Base-by-base conservation (phyloP, 805 yeast species). In the Millerozyma miso region DNA sequence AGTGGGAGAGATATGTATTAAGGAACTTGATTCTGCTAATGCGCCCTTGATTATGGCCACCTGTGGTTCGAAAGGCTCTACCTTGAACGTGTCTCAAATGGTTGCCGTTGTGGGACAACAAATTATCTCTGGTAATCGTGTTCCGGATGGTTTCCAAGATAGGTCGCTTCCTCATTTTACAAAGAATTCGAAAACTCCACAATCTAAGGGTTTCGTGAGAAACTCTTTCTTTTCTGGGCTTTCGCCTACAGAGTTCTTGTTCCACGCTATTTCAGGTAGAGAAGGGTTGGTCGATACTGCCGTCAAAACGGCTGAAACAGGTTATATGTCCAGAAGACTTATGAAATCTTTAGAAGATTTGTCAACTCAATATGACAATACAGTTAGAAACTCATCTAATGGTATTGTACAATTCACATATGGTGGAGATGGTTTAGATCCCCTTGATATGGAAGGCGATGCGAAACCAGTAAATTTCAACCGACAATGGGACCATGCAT, bases 261-360 rank as follows among this genome's bases (percentile, higher is more conserved):
- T 93, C 84, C 99, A 93, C 65, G 97, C 98, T 41, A 93, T 93
- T 97, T 98, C 99, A 60, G 99, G 99, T 74, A 88, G 99, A 79
- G 99, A 93, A 73, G 99, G 99, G 76, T 76, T 93, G 62, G 95
- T 93, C 63, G 99, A 93, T 77, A 93, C 99, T 42, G 99, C 99
- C 13, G 99, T 93, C 38, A 93, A 93, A 67, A 93, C 99, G 34
- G 98, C 99, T 2, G 98, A 91, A 70, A 91, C 99, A 3, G 98
- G 98, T 60, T 90, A 90, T 68, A 91, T 91, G 95, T 91, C 98
- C 18, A 86, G 99, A 67, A 83, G 99, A 65, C 76, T 91, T 62
- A 91, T 91, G 99, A 91, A 91, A 65, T 93, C 98, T 4, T 72
- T 93, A 55, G 99, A 93, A 69, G 99, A 93, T 71, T 74, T 93